These are phyloP conservation scores for Cardamine chenopodiifolia DNA, from an alignment of 345 rosid genomes.

Conservation along the genomic window DNA sequence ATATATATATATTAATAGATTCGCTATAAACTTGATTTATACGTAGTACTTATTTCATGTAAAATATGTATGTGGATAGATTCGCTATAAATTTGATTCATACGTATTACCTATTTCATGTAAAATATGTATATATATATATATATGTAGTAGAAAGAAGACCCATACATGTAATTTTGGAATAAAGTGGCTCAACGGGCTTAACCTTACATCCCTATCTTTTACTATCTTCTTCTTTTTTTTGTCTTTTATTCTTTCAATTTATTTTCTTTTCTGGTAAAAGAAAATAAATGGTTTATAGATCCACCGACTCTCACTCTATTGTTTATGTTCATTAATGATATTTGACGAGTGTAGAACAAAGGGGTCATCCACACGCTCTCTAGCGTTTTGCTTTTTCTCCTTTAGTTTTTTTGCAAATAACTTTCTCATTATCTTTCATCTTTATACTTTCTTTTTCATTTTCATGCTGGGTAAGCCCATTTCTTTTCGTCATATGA, in stretches of 20 bases:
- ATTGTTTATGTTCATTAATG: not conserved
- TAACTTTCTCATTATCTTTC: constrained; percentile 24
- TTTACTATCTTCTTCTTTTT: too few relatives aligned
- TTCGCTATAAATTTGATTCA: constrained; percentile 4
- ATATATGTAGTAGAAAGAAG: too few relatives aligned
- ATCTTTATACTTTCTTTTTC: constrained; percentile 16
- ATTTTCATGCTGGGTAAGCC: not conserved
- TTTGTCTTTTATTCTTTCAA: constrained; percentile 4
- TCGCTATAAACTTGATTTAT: constrained; percentile 5
- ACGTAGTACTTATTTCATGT: not conserved
- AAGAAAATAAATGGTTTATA: not conserved
- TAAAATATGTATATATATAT: too few relatives aligned
- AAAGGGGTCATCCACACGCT: not conserved
- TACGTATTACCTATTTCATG: not conserved
- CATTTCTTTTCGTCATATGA: not conserved
- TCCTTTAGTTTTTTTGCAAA: not conserved
- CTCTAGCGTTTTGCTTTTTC: not conserved
- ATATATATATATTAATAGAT: too few relatives aligned
- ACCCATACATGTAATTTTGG: constrained; percentile 33
- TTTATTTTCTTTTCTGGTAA: not conserved
- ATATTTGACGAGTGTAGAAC: constrained; percentile 8
- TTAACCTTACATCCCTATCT: constrained; percentile 20
- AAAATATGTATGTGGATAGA: not conserved
- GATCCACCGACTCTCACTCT: constrained; percentile 36
- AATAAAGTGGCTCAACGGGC: constrained; percentile 36